Evolutionary conservation across 31 red algal genomes (phyloP), one percentile per base, ranked within the genome.

Genomic region (Odonthalia washingtoniensis): DNA sequence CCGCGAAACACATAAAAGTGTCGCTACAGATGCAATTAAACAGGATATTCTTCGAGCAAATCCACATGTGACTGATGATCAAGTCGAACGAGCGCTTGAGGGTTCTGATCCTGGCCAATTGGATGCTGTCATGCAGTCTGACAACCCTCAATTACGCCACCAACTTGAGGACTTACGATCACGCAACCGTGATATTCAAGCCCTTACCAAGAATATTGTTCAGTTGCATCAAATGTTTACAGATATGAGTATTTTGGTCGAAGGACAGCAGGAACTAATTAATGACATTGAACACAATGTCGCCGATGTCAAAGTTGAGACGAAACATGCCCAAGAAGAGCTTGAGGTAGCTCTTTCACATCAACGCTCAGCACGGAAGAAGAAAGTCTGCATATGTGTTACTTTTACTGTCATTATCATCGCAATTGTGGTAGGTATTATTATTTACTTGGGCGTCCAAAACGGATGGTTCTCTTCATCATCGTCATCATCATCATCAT

Each of bases 211-310:
- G 75, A 91, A 90, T 38, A 94, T 99, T 65, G 75, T 83, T 26
- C 76, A 94, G 77, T 77, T 99, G 81, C 87, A 96, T 62, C 84
- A 96, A 65, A 99, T 99, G 97, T 99, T 99, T 68, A 78, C 91
- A 39, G 97, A 99, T 44, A 81, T 99, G 91, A 88, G 84, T 57
- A 72, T 96, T 60, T 66, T 99, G 38, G 94, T 95, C 2, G 94
- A 99, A 62, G 80, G 61, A 17, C 97, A 99, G 82, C 94, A 95
- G 63, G 89, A 91, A 65, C 86, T 96, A 3, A 91, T 99, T 65
- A 92, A 99, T 57, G 70, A 95, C 35, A 92, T 99, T 74, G 97
- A 99, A 62, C 68, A 72, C 72, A 99, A 99, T 80, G 91, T 99
- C 44, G 60, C 92, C 38, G 86, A 87, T 62, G 86, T 88, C 30